Base-by-base conservation (phyloP, 2,329 filamentous ascomycete genomes). In the Pestalotiopsis sp. region DNA sequence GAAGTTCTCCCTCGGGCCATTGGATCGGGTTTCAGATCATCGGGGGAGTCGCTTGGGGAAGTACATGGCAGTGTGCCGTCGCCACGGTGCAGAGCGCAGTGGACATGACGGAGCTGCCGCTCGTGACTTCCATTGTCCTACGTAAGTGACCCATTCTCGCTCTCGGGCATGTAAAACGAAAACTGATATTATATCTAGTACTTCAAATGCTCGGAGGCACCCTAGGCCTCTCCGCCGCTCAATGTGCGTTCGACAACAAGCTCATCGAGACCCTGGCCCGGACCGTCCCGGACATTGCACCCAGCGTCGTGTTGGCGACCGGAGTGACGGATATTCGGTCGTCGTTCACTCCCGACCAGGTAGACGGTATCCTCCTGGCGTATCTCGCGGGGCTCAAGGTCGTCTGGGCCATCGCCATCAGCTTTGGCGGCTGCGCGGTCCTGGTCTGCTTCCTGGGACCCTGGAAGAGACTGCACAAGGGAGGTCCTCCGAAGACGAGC, bases 381-480 rank as follows among this genome's bases (percentile, higher is more conserved):
- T 92, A 92, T 78, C 90, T 86, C 68, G 79, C 85, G 65, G 87
- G 86, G 0, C 88, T 90, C 73, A 89, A 89, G 73, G 87, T 90
- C 6, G 82, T 84, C 3, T 83, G 88, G 31, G 89, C 87, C 0
- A 80, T 89, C 70, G 81, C 84, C 1, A 79, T 82, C 6, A 73
- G 87, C 5, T 83, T 81, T 3, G 80, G 74, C 1, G 80, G 80
- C 0, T 38, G 79, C 5, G 72, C 77, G 0, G 73, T 79, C 5
- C 20, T 79, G 7, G 41, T 79, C 6, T 72, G 74, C 55, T 12
- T 77, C 7, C 73, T 75, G 39, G 75, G 72, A 58, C 72, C 70
- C 60, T 81, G 77, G 74, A 70, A 68, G 69, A 69, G 70, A 62
- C 64, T 77, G 2, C 57, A 58, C n/a, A n/a, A 63, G 7, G 60